phyloP scores from a whole-genome alignment of 345 rosid species.

The Reutealis trisperma region DNA sequence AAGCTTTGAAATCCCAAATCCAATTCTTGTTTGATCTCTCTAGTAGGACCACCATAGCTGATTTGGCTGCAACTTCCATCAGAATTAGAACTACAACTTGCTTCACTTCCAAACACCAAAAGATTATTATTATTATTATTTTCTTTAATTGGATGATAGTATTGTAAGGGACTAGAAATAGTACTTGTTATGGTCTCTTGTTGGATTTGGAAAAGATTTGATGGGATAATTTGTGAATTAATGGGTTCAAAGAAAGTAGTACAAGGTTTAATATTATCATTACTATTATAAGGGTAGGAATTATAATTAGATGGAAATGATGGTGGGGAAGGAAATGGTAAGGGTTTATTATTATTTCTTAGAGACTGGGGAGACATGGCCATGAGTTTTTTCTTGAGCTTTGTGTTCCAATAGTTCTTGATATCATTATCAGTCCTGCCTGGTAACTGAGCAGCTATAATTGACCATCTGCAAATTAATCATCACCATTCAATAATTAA shows the following conservation, averaged over 20 bases:
- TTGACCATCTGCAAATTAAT: slow-evolving; percentile 75
- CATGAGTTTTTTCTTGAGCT: slow-evolving; percentile 87
- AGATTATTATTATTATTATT: slow-evolving; percentile 25
- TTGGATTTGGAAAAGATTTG: slow-evolving; percentile 29
- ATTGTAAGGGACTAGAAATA: slow-evolving; percentile 28
- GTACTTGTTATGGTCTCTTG: slow-evolving; percentile 29
- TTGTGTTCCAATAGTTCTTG: slow-evolving; percentile 95
- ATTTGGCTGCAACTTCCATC: slow-evolving; percentile 58
- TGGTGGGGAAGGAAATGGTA: slow-evolving; percentile 20
- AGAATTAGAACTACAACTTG: slow-evolving; percentile 59
- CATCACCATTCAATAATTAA: too few species aligned
- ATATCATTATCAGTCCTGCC: slow-evolving; percentile 96
- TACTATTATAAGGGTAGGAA: slow-evolving; percentile 7
- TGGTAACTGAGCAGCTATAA: slow-evolving; percentile 92
- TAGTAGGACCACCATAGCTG: slow-evolving; percentile 32
- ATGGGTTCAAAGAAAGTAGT: slow-evolving; percentile 31
- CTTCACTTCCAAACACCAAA: slow-evolving; percentile 58
- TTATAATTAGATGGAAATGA: slow-evolving; percentile 28
- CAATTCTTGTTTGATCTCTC: slow-evolving; percentile 55
- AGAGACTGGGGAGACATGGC: slow-evolving; percentile 43
- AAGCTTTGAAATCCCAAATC: slow-evolving; percentile 40
- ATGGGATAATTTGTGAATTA: slow-evolving; percentile 13
- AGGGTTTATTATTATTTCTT: slow-evolving; percentile 38
- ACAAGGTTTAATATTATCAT: slow-evolving; percentile 24
- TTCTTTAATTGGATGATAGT: slow-evolving; percentile 40